Evolutionary conservation across 495 filamentous ascomycete species (phyloP).

Genomic region (Clavariopsis aquatica): DNA sequence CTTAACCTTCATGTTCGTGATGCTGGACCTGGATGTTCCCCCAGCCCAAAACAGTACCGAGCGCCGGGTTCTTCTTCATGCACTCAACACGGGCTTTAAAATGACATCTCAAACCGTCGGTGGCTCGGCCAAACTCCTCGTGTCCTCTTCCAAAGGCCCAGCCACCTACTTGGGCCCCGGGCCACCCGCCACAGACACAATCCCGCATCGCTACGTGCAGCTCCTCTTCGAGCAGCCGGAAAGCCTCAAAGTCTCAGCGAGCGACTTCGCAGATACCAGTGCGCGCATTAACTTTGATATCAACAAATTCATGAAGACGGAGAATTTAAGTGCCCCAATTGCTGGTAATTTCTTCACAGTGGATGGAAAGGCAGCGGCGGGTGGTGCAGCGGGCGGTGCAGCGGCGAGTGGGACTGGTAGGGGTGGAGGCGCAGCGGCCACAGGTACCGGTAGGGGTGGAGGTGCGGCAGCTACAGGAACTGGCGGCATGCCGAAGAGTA

Average conservation of each 20-base stretch:
- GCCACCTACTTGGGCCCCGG: constrained; percentile 26
- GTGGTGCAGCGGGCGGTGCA: constrained; percentile 10
- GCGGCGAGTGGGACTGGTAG: constrained; percentile 12
- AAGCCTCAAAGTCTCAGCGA: constrained; percentile 12
- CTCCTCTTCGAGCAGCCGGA: constrained; percentile 30
- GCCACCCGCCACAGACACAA: constrained; percentile 27
- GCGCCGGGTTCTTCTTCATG: constrained; percentile 33
- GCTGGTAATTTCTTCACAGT: constrained; percentile 36
- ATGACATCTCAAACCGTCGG: constrained; percentile 14
- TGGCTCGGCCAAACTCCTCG: constrained; percentile 16
- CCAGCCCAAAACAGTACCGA: constrained; percentile 7
- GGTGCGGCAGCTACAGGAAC: constrained; percentile 15
- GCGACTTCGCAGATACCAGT: constrained; percentile 15
- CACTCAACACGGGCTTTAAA: constrained; percentile 33
- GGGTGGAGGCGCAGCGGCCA: constrained; percentile 16
- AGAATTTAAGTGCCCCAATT: constrained; percentile 20
- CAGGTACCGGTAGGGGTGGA: constrained; percentile 14
- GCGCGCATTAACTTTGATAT: constrained; percentile 27
- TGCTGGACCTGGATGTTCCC: constrained; percentile 38
- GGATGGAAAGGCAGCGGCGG: constrained; percentile 19
- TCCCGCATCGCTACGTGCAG: constrained; percentile 33
- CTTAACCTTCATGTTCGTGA: constrained; percentile 33
- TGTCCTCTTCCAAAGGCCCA: constrained; percentile 14
- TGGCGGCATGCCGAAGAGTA: constrained; percentile 24
- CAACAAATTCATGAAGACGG: constrained; percentile 19